Conservation (phyloP, 2,329 filamentous ascomycete genomes). For the Coccinonectria pachysandricola region DNA sequence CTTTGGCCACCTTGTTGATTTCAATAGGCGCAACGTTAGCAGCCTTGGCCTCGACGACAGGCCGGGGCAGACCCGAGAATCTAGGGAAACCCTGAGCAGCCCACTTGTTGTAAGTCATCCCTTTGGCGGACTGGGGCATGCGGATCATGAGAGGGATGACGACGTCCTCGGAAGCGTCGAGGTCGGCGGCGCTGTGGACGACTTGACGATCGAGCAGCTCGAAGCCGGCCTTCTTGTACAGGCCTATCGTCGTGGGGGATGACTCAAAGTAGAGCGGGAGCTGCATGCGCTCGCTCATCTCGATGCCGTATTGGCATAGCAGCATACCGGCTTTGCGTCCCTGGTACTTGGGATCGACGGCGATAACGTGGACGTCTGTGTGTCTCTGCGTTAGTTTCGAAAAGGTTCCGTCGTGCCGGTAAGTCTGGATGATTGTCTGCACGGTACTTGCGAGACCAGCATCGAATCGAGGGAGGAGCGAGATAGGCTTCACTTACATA, state of each 20-base stretch:
- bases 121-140: conserved; percentile 26
- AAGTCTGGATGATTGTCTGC: no score
- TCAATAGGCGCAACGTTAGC: no score
- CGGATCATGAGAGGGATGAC: conserved; percentile 32
- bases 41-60: background rate
- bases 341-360: conserved; percentile 33
- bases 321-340: conserved; percentile 31
- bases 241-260: conserved; percentile 27
- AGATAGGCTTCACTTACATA: conserved; percentile 29
- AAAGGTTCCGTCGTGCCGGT: no score
- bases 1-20: background rate
- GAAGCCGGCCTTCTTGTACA: conserved; percentile 39
- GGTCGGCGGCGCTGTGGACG: conserved; percentile 26
- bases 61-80: no score
- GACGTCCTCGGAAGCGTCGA: conserved; percentile 26
- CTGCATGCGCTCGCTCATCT: conserved; percentile 24
- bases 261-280: conserved; percentile 39
- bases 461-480: no score
- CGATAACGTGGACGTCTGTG: conserved; percentile 32
- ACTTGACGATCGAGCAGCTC: conserved; percentile 27
- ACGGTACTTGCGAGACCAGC: no score
- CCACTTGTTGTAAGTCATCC: conserved; percentile 27
- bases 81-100: conserved; percentile 12
- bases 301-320: conserved; percentile 31
- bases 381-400: conserved; percentile 3